A percentile compares a stretch with the other conserved stretches of the same genome.
These are phyloP conservation scores for Cenchrus fungigraminus DNA, from an alignment of 176 grass and related monocot species.

Conservation along the genomic window DNA sequence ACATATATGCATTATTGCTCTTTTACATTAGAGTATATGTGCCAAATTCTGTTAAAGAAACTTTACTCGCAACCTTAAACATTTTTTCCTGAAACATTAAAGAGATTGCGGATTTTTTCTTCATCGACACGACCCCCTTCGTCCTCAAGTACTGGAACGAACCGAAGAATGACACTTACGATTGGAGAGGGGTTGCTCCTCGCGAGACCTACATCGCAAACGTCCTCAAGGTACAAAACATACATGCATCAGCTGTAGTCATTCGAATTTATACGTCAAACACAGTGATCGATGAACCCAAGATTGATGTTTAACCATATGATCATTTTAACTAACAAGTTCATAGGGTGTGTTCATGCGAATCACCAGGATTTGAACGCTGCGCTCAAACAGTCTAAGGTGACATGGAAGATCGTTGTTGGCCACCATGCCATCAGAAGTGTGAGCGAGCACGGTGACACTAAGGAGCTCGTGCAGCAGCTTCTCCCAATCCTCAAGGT, in stretches of 20 bases:
- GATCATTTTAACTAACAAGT: neutral
- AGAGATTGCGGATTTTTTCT: constrained; percentile 68
- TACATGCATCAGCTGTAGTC: no score
- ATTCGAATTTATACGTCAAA: neutral
- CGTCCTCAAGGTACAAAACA: constrained; percentile 44
- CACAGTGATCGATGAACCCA: neutral
- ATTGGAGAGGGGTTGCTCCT: constrained; percentile 70
- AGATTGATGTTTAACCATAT: neutral
- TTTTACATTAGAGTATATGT: neutral
- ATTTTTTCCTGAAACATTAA: neutral
- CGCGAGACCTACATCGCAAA: constrained; percentile 54
- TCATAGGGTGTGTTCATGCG: neutral
- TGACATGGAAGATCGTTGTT: constrained; percentile 74
- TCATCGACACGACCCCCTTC: constrained; percentile 77
- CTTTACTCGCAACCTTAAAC: neutral
- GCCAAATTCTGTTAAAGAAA: neutral
- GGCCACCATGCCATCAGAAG: constrained; percentile 76
- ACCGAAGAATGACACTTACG: constrained; percentile 45
- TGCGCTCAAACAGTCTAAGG: constrained; percentile 51
- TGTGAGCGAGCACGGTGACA: constrained; percentile 65
- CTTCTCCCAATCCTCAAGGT: constrained; percentile 72
- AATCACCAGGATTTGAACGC: constrained; percentile 48
- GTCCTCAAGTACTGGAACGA: constrained; percentile 60
- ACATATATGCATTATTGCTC: neutral
- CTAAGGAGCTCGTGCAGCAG: constrained; percentile 52